Conservation (phyloP, 306 rosid genomes). For the Quercus glauca region DNA sequence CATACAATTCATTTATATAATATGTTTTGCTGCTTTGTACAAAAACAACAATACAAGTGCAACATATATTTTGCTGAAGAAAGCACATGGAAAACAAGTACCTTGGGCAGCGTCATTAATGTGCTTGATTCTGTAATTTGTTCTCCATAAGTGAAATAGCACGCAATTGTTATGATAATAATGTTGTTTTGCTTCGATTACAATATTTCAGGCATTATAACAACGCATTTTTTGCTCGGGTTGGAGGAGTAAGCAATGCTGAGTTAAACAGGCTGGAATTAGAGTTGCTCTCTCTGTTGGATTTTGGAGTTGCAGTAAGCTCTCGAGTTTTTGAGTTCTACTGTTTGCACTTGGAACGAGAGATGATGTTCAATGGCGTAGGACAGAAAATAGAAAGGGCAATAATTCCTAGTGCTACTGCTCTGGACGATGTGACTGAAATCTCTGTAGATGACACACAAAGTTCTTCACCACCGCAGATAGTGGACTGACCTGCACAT, state of each 20-base stretch:
- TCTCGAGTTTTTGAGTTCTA: constrained; percentile 66
- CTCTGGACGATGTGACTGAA: constrained; percentile 46
- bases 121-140: neutral
- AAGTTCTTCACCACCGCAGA: constrained; percentile 48
- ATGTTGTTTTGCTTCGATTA: neutral
- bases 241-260: constrained; percentile 77
- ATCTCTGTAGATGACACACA: constrained; percentile 50
- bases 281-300: constrained; percentile 80
- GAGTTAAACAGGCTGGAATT: constrained; percentile 81
- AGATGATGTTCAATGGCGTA: constrained; percentile 49
- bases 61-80: neutral
- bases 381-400: constrained; percentile 51
- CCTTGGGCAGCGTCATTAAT: neutral
- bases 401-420: constrained; percentile 30
- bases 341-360: constrained; percentile 75
- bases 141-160: neutral
- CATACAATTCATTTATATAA: too few relatives aligned
- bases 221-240: constrained; percentile 75
- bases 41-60: neutral
- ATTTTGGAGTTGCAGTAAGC: constrained; percentile 76
- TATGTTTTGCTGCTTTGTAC: too few relatives aligned
- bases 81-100: neutral
- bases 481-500: constrained; percentile 29
- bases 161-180: neutral
- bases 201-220: constrained; percentile 61